Evolutionary conservation across 306 rosid genomes (phyloP).

Genomic region (Hylodesmum podocarpum): DNA sequence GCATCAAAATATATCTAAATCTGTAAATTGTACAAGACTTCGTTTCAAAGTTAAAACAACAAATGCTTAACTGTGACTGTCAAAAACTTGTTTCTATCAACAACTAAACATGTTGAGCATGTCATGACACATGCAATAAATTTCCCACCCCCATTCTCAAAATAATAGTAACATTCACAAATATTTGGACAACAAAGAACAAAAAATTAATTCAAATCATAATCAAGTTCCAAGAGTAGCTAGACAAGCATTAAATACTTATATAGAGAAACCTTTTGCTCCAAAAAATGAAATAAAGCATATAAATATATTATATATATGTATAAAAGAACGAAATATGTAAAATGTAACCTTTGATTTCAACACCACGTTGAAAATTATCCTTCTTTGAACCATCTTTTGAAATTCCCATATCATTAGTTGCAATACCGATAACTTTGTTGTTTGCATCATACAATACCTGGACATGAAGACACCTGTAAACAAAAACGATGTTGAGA

Average conservation of each 20-base stretch:
- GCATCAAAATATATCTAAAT: neutral
- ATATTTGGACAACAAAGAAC: conserved; percentile 6
- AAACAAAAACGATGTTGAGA: conserved; percentile 23
- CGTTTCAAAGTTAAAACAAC: neutral
- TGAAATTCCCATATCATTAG: conserved; percentile 93
- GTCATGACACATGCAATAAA: neutral
- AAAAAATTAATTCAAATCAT: conserved; percentile 12
- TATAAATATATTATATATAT: conserved; percentile 4
- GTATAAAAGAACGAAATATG: conserved; percentile 22
- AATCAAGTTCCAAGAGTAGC: conserved; percentile 23
- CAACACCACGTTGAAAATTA: conserved; percentile 79
- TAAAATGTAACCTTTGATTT: conserved; percentile 71
- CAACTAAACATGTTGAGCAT: neutral
- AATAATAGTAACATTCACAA: neutral
- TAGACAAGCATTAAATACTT: conserved; percentile 7
- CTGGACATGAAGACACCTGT: conserved; percentile 44
- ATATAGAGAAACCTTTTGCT: neutral
- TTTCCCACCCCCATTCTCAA: neutral
- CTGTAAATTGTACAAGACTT: neutral
- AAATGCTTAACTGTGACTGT: neutral
- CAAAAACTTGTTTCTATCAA: conserved; percentile 4
- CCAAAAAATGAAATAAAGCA: neutral
- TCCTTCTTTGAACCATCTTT: conserved; percentile 94
- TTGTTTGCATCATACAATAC: conserved; percentile 66
- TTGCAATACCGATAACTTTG: conserved; percentile 77